These are phyloP conservation scores for Cryphonectria japonica DNA, from an alignment of 2,329 filamentous ascomycete genomes.

Conservation along the genomic window DNA sequence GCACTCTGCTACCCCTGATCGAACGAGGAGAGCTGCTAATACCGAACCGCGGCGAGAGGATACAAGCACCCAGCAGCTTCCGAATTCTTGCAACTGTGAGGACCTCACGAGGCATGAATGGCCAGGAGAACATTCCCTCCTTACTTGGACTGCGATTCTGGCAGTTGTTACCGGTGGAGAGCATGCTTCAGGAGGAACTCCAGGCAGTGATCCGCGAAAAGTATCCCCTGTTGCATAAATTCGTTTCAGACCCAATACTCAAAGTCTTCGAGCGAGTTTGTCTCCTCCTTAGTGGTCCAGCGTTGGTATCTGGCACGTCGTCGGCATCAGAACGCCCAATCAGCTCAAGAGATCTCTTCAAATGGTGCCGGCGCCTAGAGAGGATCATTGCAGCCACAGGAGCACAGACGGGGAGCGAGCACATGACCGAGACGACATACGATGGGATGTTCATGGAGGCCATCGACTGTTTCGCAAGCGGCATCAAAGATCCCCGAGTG, in stretches of 20 bases:
- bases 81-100: constrained; percentile 90
- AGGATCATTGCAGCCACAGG: constrained; percentile 64
- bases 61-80: constrained; percentile 83
- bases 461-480: constrained; percentile 88
- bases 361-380: constrained; percentile 82
- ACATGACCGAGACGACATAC: constrained; percentile 70
- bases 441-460: constrained; percentile 94
- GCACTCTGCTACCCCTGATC: constrained; percentile 87
- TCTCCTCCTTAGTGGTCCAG: constrained; percentile 42
- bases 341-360: constrained; percentile 74
- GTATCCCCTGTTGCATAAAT: constrained; percentile 71
- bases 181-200: constrained; percentile 71
- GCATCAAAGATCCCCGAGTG: constrained; percentile 68
- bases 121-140: constrained; percentile 67
- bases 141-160: constrained; percentile 87
- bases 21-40: constrained; percentile 91
- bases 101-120: constrained; percentile 71
- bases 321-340: constrained; percentile 49
- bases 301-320: constrained; percentile 34
- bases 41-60: constrained; percentile 82
- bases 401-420: constrained; percentile 68
- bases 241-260: constrained; percentile 58
- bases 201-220: constrained; percentile 71
- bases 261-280: constrained; percentile 61
- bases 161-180: constrained; percentile 72